Base-by-base conservation (phyloP, 192 early-diverging fungal species). In the Gonapodya sp. region DNA sequence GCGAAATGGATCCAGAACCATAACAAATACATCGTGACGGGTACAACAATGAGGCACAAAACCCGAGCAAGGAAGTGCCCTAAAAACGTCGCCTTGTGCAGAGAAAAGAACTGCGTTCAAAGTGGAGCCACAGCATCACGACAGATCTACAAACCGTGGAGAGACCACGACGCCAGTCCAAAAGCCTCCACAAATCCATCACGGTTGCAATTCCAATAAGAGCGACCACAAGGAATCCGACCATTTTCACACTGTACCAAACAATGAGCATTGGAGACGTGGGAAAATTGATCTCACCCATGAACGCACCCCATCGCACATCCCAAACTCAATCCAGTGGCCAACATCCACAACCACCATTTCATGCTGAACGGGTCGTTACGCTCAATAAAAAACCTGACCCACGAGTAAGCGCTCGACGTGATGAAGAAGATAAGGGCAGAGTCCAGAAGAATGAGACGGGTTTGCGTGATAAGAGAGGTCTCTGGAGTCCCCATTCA, bases 1-100 rank as follows among this genome's bases (percentile, higher is more conserved):
- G 87, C 88, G 90, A 99, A 99, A 83, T 99, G 97, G 37, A 99
- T 84, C 84, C 92, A 95, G 85, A 99, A 99, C 89, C 93, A 95
- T 33, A 90, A 89, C 32, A 95, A 83, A 81, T 98, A 99, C 1
- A 97, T 81, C 2, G 84, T 18, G 32, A 93, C 73, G 36, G 97
- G 97, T 14, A 98, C 82, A 73, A 94, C 34, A 79, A 99, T 97
- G 34, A 99, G 87, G 75, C 90, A 92, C 37, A 96, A 79, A 30
- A 92, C 91, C 18, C 97, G 92, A 32, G 96, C 94, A 72, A 85
- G 83, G 86, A 98, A 99, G 84, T 99, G 97, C 32, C 90, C 85
- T 77, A 82, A 83, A 80, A 97, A 92, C 81, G 93, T 85, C 2
- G 82, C 81, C 92, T 91, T 77, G n/a, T n/a, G n/a, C n/a, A n/a